A percentile compares a stretch with the other conserved stretches of the same genome.
phyloP scores from a whole-genome alignment of 352 stramenopile genomes.

The Globisporangium abappressorium region DNA sequence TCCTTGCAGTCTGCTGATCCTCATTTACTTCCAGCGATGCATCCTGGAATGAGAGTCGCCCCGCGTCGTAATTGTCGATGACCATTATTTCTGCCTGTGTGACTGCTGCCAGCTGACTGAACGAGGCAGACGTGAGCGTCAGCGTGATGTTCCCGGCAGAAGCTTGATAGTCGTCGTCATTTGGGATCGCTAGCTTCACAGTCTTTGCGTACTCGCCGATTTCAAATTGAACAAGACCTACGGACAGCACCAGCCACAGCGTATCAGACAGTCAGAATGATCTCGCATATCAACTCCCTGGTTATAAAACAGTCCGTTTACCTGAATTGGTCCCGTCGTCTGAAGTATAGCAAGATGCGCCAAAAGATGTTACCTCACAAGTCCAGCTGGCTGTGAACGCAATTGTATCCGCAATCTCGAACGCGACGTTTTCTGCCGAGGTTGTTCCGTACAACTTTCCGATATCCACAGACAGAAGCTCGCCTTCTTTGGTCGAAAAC shows the following conservation, averaged over 20 bases:
- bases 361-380: slow-evolving; percentile 4
- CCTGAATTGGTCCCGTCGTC: slow-evolving; percentile 20
- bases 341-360: slow-evolving; percentile 17
- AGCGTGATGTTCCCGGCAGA: slow-evolving; percentile 26
- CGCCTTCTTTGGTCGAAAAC: slow-evolving; percentile 20
- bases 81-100: slow-evolving; percentile 22
- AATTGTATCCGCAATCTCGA: slow-evolving; percentile 19
- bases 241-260: background rate
- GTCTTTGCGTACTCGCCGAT: slow-evolving; percentile 25
- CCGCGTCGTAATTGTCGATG: slow-evolving; percentile 35
- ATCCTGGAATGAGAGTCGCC: slow-evolving; percentile 25
- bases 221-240: slow-evolving; percentile 23
- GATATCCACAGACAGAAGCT: slow-evolving; percentile 20
- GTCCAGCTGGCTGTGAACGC: background rate
- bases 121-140: slow-evolving; percentile 17
- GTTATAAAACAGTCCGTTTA: background rate
- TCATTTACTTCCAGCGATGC: slow-evolving; percentile 21
- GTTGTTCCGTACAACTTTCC: slow-evolving; percentile 28
- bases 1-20: slow-evolving; percentile 11
- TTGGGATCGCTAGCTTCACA: slow-evolving; percentile 26
- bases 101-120: slow-evolving; percentile 14
- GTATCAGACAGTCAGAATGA: background rate
- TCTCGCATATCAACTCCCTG: background rate
- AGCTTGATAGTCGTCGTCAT: slow-evolving; percentile 26
- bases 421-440: slow-evolving; percentile 16